Base-by-base conservation (phyloP, 495 filamentous ascomycete species). In the Xylaria scruposa region DNA sequence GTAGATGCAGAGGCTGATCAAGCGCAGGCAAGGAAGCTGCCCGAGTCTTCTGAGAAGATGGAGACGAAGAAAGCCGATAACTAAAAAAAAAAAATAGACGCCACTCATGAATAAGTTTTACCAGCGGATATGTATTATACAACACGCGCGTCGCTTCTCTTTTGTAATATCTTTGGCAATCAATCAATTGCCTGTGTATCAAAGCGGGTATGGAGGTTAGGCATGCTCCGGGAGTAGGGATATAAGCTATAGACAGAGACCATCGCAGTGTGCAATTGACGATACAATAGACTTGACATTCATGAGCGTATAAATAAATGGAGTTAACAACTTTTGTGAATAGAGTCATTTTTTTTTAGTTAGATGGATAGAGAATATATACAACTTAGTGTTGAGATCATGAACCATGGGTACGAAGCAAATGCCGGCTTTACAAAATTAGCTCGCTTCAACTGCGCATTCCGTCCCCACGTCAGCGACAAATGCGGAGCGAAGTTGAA, bases 1-100 rank as follows among this genome's bases (percentile, higher is more conserved):
- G 73, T 81, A 0, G 84, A 81, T 24, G 84, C 84, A 12, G 82
- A 85, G 77, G 76, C 78, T 58, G 84, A 84, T 47, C 73, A 72
- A 26, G 63, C 72, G 42, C 76, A 78, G 15, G 75, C 71, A 53
- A 75, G 77, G 68, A 49, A 64, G 8, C 67, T 68, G 51, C 63
- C 72, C 51, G 58, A 70, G 24, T 66, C 71, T 56, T 68, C 73
- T 19, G 29, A 68, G 49, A 68, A 72, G 58, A 71, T 49, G 29
- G 75, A 74, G 65, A 53, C 68, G 19, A 79, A 73, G 67, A 77
- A 76, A 49, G 15, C 36, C 1, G 72, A 75, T 7, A 76, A 79
- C 13, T 76, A 71, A 31, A 31, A 71, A 71, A 31, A 31, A 71
- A 67, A 66, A 12, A 47, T 40, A 46, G 12, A 24, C 49, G 46